Evolutionary conservation across 202 grass and related monocot genomes (phyloP), one percentile per base, ranked within the genome.

Genomic region (Dendrocalamus latiflorus): DNA sequence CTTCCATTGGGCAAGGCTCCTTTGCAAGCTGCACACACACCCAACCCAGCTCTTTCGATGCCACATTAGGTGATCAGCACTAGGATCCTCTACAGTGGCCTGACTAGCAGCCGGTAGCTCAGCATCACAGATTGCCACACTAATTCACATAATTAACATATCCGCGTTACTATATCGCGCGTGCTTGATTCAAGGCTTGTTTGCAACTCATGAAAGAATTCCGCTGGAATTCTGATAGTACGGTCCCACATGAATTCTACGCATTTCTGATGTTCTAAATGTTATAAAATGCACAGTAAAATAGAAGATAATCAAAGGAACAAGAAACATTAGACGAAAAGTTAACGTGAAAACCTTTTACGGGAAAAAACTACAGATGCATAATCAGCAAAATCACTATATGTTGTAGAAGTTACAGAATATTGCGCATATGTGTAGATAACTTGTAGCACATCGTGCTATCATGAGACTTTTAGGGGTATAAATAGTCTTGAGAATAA

Each of bases 21-120:
- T 57, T 34, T 16, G 50, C 67, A 78, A 41, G 57, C 54, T 68
- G 75, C 43, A 68, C 12, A 2, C 86, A 79, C 75, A 73, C 67
- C 74, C 64, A 84, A 64, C 77, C 45, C 47, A 64, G 44, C 66
- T 42, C 69, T 18, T 65, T 74, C 21, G 34, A 60, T 34, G 68
- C 42, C 69, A 80, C 60, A 79, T 36, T 74, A 21, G 76, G 68
- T 58, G 84, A 78, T 20, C 43, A 30, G 30, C 65, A 22, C 30
- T 22, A 44, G 67, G 43, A 75, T 74, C 47, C 9, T 54, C 44
- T 50, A 15, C 61, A 39, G 24, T 38, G 0, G 2, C 2, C 70
- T 76, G 38, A 1, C 37, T 8, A 50, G 1, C 57, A 25, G 42
- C 39, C 6, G 15, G n/a, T 44, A 3, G 1, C 22, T 28, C 22